Evolutionary conservation across 805 yeast genomes (phyloP).

Genomic region (Saitoella complicata): DNA sequence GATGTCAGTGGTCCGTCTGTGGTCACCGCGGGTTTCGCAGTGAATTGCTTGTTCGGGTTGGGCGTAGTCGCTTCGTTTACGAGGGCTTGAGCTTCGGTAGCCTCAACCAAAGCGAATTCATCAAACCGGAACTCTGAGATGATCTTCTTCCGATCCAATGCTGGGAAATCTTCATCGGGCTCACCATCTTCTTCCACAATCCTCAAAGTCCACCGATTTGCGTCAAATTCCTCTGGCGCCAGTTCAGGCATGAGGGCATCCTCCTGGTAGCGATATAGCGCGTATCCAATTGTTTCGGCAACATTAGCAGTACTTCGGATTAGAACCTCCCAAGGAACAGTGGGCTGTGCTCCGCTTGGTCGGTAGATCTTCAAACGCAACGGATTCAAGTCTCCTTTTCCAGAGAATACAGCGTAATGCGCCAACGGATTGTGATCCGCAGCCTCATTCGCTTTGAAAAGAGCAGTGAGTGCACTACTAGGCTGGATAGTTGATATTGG

Average conservation of each 20-base stretch:
- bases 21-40: slow-evolving; percentile 1
- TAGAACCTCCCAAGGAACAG: slow-evolving; percentile 18
- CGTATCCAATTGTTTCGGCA: slow-evolving; percentile 40
- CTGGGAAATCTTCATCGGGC: slow-evolving; percentile 80
- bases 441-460: slow-evolving; percentile 18
- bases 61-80: slow-evolving; percentile 22
- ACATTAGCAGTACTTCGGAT: slow-evolving; percentile 29
- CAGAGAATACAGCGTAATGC: slow-evolving; percentile 22
- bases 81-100: slow-evolving; percentile 12
- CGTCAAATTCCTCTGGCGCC: slow-evolving; percentile 25
- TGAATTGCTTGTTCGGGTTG: slow-evolving; percentile 12
- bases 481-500: not conserved
- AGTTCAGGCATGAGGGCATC: slow-evolving; percentile 16
- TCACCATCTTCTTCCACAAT: slow-evolving; percentile 88
- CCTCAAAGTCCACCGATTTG: slow-evolving; percentile 60
- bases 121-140: slow-evolving; percentile 62
- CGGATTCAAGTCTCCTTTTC: slow-evolving; percentile 20
- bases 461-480: slow-evolving; percentile 13
- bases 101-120: slow-evolving; percentile 63
- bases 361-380: slow-evolving; percentile 21
- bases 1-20: not conserved
- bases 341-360: slow-evolving; percentile 19
- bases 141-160: slow-evolving; percentile 50
- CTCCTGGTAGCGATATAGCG: slow-evolving; percentile 24
- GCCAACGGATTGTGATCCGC: slow-evolving; percentile 22